Base-by-base conservation (phyloP, 306 rosid species). In the Coriaria nepalensis region DNA sequence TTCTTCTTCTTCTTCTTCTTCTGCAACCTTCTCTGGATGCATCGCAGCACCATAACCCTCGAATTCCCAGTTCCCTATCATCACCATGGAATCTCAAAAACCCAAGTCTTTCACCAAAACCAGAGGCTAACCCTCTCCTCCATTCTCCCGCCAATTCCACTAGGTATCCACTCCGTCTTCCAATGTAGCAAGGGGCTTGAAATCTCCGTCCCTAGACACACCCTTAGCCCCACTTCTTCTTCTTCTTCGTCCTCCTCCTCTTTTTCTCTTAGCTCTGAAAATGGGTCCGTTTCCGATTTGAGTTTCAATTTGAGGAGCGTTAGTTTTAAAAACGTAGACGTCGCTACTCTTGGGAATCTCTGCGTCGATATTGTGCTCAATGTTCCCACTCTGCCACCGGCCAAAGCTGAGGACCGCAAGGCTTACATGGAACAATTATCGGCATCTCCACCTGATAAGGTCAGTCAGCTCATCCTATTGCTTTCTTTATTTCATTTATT, bases 301-400 rank as follows among this genome's bases (percentile, higher is more conserved):
- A 20, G 29, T 20, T 20, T 20, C 29, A 69, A 68, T 35, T 53
- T 71, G 59, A 53, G 59, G 15, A 53, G 66, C 47, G 56, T 41
- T 5, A 46, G 52, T 33, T 49, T 59, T 10, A 90, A 85, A 65
- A 65, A 73, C 58, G 52, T 73, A 8, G 95, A 90, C 56, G 85
- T 90, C 42, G 76, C 87, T 13, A 90, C 95, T 5, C 63, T 90
- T 4, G 95, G 94, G 15, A 90, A 90, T 46, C 95, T 90, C 47
- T 90, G 98, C 47, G 79, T 90, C 2, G 98, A 90, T 41, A 75
- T 90, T 50, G 98, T 90, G 37, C 94, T 90, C 37, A 75, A 65
- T 48, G 95, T 90, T 37, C 98, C 95, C 0, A 49, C 76, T 0
- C 56, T 90, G 45, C 98, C 98, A 5, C 95, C 95, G 40, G 49